Evolutionary conservation across 345 rosid genomes (phyloP).

Genomic region (Streptanthus diversifolius): DNA sequence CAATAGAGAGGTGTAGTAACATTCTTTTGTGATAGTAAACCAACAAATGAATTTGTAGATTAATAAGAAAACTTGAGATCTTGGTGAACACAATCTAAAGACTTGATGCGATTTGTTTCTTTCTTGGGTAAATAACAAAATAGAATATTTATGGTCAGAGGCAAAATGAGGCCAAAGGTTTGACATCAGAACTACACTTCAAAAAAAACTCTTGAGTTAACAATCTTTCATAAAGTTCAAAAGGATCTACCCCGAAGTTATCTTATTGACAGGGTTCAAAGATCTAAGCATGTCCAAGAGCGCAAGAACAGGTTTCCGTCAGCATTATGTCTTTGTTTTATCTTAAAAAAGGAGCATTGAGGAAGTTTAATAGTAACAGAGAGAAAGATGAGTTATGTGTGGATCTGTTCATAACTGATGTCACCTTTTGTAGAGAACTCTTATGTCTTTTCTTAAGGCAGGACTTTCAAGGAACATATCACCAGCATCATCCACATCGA

Average conservation of each 20-base stretch:
- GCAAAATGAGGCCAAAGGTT: neutral
- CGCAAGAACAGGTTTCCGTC: conserved; percentile 16
- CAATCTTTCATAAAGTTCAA: neutral
- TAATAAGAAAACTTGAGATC: neutral
- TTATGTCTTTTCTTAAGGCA: conserved; percentile 53
- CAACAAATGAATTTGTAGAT: neutral
- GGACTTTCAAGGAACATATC: conserved; percentile 67
- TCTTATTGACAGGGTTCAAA: conserved; percentile 12
- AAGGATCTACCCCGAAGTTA: conserved; percentile 15
- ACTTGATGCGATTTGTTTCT: too few relatives aligned
- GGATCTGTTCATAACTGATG: neutral
- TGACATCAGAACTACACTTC: neutral
- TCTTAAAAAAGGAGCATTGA: neutral
- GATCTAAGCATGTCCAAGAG: conserved; percentile 25
- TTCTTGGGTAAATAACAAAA: too few relatives aligned
- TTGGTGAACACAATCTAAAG: neutral
- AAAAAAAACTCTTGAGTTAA: neutral
- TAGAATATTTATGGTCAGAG: too few relatives aligned
- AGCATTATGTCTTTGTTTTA: neutral
- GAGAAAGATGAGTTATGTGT: neutral
- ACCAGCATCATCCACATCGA: conserved; percentile 53
- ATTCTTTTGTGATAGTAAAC: neutral
- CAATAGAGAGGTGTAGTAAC: conserved; percentile 19
- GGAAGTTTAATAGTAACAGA: neutral
- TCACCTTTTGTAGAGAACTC: conserved; percentile 68